Conservation (phyloP, 2,329 filamentous ascomycete species). For the Fusarium tricinctum region DNA sequence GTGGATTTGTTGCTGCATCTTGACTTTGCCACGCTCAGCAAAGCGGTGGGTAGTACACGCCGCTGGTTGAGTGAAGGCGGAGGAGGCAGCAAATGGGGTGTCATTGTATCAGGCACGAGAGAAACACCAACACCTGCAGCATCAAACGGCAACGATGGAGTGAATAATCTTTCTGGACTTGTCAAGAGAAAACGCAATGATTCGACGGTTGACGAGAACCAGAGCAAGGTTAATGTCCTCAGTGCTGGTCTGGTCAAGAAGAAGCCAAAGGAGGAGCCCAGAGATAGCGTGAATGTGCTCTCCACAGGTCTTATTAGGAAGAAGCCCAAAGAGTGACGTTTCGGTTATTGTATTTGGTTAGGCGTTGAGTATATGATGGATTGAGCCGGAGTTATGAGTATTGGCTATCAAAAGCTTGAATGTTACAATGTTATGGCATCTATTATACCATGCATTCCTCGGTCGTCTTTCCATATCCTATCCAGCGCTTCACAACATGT, state of each 20-base stretch:
- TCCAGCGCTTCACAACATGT: constrained; percentile 15
- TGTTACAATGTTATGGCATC: constrained; percentile 1
- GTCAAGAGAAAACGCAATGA: constrained; percentile 63
- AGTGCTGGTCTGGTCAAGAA: constrained; percentile 64
- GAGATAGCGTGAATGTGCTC: constrained; percentile 62
- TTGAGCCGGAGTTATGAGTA: constrained; percentile 39
- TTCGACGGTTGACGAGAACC: constrained; percentile 36
- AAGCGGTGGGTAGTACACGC: constrained; percentile 73
- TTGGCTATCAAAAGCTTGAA: constrained; percentile 14
- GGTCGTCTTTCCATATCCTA: neutral
- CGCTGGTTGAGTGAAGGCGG: constrained; percentile 80
- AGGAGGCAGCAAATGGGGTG: constrained; percentile 66
- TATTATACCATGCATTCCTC: constrained; percentile 4
- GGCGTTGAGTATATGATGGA: constrained; percentile 28
- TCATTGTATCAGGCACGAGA: constrained; percentile 62
- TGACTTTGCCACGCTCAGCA: constrained; percentile 77
- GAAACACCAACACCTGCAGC: constrained; percentile 39
- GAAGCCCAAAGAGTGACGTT: constrained; percentile 63
- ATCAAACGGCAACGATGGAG: constrained; percentile 28
- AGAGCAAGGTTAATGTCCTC: constrained; percentile 62
- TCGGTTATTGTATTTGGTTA: constrained; percentile 7
- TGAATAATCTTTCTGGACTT: constrained; percentile 65
- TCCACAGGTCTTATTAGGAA: constrained; percentile 66
- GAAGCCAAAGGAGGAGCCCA: constrained; percentile 62
- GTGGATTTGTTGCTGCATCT: constrained; percentile 79